Base-by-base conservation (phyloP, 139 green algal species). In the Tetratostichococcus sp. region DNA sequence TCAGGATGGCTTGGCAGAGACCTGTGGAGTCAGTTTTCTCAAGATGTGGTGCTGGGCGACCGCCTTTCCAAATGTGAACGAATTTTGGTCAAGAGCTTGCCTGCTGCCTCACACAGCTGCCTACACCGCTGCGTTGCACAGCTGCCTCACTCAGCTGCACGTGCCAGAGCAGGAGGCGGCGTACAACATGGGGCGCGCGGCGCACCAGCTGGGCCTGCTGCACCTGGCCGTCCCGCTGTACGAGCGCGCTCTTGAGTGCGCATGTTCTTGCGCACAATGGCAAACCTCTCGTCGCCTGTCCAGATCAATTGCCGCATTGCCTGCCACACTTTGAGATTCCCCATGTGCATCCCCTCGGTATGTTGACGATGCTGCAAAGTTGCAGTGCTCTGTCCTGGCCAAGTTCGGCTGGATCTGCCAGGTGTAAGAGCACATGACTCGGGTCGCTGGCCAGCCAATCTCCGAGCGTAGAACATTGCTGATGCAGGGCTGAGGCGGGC, bases 151-250 rank as follows among this genome's bases (percentile, higher is more conserved):
- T n/a, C n/a, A n/a, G n/a, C n/a, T n/a, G n/a, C n/a, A n/a, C n/a
- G n/a, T 50, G 39, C 39, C 50, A 3, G 35, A 22, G 25, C 77
- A 93, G 57, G 92, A 97, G 76, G 76, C 74, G 1, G 67, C 65
- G 1, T 97, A 96, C 85, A 97, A 97, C 81, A 35, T 96, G 16
- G 93, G 85, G 0, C 79, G 93, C 2, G 92, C 90, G 11, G 85
- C 87, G 5, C 92, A 97, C 65, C 82, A 92, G 28, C 73, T 97
- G 31, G 87, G 89, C 16, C 79, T 97, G 39, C 25, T 86, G 34
- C 84, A 93, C 70, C 43, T 97, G 17, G 93, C 93, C 5, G 84
- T 90, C 14, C 79, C 85, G 35, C 85, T 84, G 65, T 95, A 95
- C 62, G 30, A 88, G 35, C 30, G 68, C 1, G 86, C 74, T 1